Evolutionary conservation across 306 rosid species (phyloP), one percentile per base, ranked within the genome.

Genomic region (Casuarina glauca): DNA sequence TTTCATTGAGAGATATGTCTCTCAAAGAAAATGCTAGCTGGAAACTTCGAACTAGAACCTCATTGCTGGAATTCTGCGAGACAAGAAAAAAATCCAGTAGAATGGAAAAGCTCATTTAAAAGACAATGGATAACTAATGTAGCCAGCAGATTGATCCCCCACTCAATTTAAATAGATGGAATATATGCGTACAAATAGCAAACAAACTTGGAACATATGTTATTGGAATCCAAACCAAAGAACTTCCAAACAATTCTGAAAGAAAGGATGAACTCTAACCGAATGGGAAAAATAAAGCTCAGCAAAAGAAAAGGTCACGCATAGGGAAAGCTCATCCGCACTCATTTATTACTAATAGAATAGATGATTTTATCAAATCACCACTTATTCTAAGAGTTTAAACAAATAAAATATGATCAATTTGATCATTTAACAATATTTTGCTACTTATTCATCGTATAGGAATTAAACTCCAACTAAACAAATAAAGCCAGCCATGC

Each of bases 1-100:
- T 86, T 70, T 85, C 89, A 76, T 53, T 79, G 62, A 93, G 96
- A 83, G 99, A 93, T 52, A 87, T 75, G 81, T 80, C 84, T 81
- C 86, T 86, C 90, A 96, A 82, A 75, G 97, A 90, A 88, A 96
- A 89, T 61, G 98, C 93, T 46, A 96, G 84, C 85, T 96, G 99
- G 83, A 88, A 96, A 84, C 96, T 88, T 76, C 84, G 93, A 82
- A 86, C 85, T 57, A 93, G 91, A 77, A 86, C 85, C 91, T 93
- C 92, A 52, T 86, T 88, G 84, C 87, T 87, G 82, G 93, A 91
- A 81, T 90, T 88, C 99, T 96, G 93, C 83, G 85, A 36, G 68
- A 73, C 36, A 79, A 49, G 67, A 79, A 45, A 79, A 79, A 48
- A 75, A 41, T 48, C 72, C 49, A 44, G 69, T 15, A 69, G 38